These are phyloP conservation scores for Orbilia javanica DNA, from an alignment of 2,329 filamentous ascomycete species.

Conservation along the genomic window DNA sequence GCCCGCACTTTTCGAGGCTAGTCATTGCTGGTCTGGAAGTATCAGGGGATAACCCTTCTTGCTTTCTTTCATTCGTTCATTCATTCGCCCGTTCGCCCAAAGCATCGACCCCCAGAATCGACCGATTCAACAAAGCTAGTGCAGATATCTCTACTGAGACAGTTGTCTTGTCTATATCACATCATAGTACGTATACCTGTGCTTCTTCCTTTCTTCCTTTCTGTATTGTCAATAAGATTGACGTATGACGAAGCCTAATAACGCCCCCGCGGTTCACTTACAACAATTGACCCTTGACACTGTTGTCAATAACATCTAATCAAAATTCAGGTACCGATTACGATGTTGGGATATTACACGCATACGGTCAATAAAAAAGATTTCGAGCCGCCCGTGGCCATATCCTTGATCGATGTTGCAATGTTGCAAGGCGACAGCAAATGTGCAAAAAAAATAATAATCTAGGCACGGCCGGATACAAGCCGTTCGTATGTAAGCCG, in stretches of 20 bases:
- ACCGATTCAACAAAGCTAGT: not conserved
- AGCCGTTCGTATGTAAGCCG: conserved; percentile 5
- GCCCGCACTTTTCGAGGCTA: not conserved
- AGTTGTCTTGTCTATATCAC: conserved; percentile 4
- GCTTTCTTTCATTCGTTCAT: not conserved
- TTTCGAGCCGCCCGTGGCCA: conserved; percentile 17
- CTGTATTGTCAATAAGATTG: conserved; percentile 29
- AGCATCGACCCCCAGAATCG: not conserved
- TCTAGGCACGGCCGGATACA: conserved; percentile 11
- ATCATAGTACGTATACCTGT: not conserved
- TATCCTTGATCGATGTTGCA: not conserved
- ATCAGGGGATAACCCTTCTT: conserved; percentile 5
- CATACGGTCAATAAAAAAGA: conserved; percentile 16
- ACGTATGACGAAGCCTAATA: conserved; percentile 32
- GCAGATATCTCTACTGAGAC: not conserved
- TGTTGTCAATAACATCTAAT: conserved; percentile 12
- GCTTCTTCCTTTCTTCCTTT: too few species aligned
- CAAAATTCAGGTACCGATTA: conserved; percentile 33
- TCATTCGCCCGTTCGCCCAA: not conserved
- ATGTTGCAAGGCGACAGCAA: conserved; percentile 29
- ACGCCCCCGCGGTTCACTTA: not conserved
- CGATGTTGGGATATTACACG: conserved; percentile 13
- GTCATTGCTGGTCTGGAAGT: conserved; percentile 2
- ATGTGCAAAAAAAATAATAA: conserved; percentile 1
- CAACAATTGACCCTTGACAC: not conserved